Base-by-base conservation (phyloP, 805 yeast species). In the Cyberlindnera suaveolens region DNA sequence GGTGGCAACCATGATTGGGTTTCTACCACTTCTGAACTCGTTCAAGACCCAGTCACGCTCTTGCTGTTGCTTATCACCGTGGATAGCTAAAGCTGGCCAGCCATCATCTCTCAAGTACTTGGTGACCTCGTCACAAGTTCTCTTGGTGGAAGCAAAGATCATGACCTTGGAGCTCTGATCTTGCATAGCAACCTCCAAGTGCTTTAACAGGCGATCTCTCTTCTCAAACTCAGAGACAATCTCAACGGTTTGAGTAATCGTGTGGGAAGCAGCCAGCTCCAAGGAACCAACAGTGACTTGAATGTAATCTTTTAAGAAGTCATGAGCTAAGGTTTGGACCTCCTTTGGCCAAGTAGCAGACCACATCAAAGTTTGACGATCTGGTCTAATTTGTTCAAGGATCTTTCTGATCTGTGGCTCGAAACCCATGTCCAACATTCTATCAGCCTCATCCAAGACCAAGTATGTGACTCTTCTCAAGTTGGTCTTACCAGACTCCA, bases 271-370 rank as follows among this genome's bases (percentile, higher is more conserved):
- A 60, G 97, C 73, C 59, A 93, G 77, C 68, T 91, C 98, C 64
- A 88, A 75, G 45, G 98, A 93, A 68, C 99, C 99, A 66, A 93
- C 72, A 61, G 86, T 91, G 54, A 93, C 98, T 74, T 93, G 98
- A 63, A 93, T 91, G 62, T 91, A 93, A 65, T 93, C 96, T 44
- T 78, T 69, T 64, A 91, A 76, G 68, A 87, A 93, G 67, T 93
- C 99, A 60, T 83, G 78, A 53, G 97, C 95, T 63, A 93, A 76
- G 55, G 81, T 75, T 75, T 91, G 95, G 51, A 93, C 98, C 68
- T 88, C 95, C 77, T 90, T 91, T 60, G 99, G 99, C 99, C 99
- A 93, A 44, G 99, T 93, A 56, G 99, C 99, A 50, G 98, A 91
- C 98, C 98, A 93, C 97, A 93, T 88, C 59, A 91, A 77, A 48